Evolutionary conservation across 164 flowering plant genomes (phyloP), one percentile per base, ranked within the genome.

Genomic region (Magnolia changhungtana): DNA sequence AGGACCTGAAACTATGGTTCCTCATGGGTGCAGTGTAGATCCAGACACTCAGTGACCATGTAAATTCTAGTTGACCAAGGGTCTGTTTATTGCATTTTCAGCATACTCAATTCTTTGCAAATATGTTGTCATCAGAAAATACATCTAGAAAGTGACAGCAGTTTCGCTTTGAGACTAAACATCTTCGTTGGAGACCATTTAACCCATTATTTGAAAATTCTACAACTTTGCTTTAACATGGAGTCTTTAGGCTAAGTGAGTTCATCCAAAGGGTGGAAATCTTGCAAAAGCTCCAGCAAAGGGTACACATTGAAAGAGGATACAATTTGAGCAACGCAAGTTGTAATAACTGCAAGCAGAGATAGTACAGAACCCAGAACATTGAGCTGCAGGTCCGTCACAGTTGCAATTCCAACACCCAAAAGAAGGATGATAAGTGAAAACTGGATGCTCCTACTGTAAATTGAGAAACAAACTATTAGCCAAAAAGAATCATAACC

Each of bases 281-380:
- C 61, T 10, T 55, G 61, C 18, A 7, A 55, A 16, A 55, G 3
- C 13, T 55, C 13, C 18, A 10, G 61, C 16, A 55, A 55, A 7
- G 61, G 16, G 3, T 55, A 10, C 10, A 45, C 55, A 76, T 50
- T 52, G 16, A 24, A 55, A 27, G 50, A 91, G 98, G 98, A 94
- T 93, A 95, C 98, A 88, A 95, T 95, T 79, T 95, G 98, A 61
- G 97, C 96, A 78, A 95, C 76, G 73, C 98, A 95, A 27, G 98
- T 95, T 64, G 98, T 95, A 27, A 93, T 0, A 82, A 95, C 88
- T 75, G 98, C 98, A 79, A 95, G 91, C 77, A 93, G 82, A 69
- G 98, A 93, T 75, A 95, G 79, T 78, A 92, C 78, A 76, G 96
- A 90, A 16, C 98, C 98, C 83, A 95, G 85, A 72, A 83, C 84